phyloP scores from a whole-genome alignment of 208 protist genomes.

The Leishmania tropica region DNA sequence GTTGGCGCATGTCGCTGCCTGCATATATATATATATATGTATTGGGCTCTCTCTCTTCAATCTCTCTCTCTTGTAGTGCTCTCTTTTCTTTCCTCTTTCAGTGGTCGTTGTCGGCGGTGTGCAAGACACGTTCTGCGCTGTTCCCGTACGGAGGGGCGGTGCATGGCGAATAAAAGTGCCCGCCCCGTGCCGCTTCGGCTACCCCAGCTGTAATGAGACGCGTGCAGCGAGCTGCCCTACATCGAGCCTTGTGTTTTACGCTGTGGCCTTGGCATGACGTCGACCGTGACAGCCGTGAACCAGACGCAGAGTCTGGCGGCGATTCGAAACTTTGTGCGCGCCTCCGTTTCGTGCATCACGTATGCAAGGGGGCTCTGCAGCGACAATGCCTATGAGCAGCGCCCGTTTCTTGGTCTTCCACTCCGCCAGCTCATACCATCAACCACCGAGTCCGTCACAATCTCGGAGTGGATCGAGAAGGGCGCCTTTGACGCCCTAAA shows the following conservation, averaged over 20 bases:
- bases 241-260: background rate
- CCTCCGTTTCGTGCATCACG: constrained; percentile 76
- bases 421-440: constrained; percentile 68
- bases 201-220: background rate
- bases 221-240: background rate
- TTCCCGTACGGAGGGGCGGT: background rate
- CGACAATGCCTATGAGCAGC: constrained; percentile 67
- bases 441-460: constrained; percentile 52
- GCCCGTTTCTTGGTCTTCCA: constrained; percentile 58
- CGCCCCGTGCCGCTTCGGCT: background rate
- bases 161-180: background rate
- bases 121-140: background rate
- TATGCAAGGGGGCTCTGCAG: constrained; percentile 76
- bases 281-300: constrained; percentile 50
- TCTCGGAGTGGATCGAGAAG: constrained; percentile 79
- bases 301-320: constrained; percentile 81
- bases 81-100: background rate
- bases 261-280: constrained; percentile 27
- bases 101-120: too few relatives aligned
- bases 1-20: too few relatives aligned
- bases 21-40: too few relatives aligned
- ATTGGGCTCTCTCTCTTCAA: background rate
- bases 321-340: constrained; percentile 81
- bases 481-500: constrained; percentile 86
- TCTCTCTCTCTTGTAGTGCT: background rate